These are phyloP conservation scores for Gymnopilus dilepis DNA, from an alignment of 768 basidiomycete species.

Conservation along the genomic window DNA sequence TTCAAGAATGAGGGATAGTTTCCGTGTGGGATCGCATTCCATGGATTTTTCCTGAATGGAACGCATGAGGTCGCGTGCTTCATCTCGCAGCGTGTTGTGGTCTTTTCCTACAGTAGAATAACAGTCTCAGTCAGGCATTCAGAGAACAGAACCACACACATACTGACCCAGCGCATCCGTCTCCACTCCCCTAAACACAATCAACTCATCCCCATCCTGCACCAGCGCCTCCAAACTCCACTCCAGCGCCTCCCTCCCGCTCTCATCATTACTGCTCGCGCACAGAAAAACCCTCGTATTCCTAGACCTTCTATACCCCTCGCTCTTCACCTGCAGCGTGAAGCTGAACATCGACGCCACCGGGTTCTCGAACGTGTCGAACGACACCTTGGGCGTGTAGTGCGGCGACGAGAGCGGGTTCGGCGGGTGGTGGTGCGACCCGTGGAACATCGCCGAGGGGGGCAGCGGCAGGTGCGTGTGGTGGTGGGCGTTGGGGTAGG, in stretches of 20 bases:
- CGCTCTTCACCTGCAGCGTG: slow-evolving; percentile 83
- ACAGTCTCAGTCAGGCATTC: no score
- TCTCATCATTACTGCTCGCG: slow-evolving; percentile 88
- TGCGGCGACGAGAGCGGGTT: slow-evolving; percentile 9
- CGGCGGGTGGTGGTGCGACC: slow-evolving; percentile 9
- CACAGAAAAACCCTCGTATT: slow-evolving; percentile 90
- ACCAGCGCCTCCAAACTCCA: slow-evolving; percentile 89
- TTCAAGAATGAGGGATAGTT: slow-evolving; percentile 91
- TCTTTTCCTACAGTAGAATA: slow-evolving; percentile 65
- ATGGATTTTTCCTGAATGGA: slow-evolving; percentile 81
- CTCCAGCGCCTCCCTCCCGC: slow-evolving; percentile 85
- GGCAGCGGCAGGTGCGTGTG: not conserved
- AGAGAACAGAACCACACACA: no score
- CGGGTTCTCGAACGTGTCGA: slow-evolving; percentile 87
- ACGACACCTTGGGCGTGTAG: slow-evolving; percentile 78
- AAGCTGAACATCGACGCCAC: slow-evolving; percentile 87
- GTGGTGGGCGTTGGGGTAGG: not conserved
- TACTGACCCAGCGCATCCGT: slow-evolving; percentile 79
- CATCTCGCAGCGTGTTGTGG: slow-evolving; percentile 78
- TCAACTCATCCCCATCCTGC: slow-evolving; percentile 90
- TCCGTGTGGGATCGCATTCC: slow-evolving; percentile 78
- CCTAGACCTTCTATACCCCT: slow-evolving; percentile 75
- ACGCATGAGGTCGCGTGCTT: slow-evolving; percentile 83
- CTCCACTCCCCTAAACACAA: slow-evolving; percentile 90
- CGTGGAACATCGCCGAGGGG: slow-evolving; percentile 6